Percentiles rank a stretch among this genome's conserved stretches.
Evolutionary conservation across 371 early-diverging fungal genomes (phyloP).

Genomic region (Sporodiniella umbellata): DNA sequence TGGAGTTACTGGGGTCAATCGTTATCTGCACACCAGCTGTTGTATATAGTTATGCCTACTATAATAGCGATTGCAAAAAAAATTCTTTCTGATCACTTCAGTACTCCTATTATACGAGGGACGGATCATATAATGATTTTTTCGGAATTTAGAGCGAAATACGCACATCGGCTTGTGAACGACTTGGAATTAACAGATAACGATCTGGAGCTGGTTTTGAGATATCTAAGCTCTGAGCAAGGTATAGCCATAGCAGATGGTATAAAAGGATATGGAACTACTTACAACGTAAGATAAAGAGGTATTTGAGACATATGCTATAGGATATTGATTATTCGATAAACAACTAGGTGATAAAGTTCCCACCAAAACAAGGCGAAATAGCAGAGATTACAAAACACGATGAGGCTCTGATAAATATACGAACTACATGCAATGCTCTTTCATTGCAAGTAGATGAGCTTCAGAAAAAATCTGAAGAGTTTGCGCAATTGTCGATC

Average conservation of each 20-base stretch:
- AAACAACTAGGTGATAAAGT: conserved; percentile 24
- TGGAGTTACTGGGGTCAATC: conserved; percentile 7
- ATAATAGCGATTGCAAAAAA: conserved; percentile 22
- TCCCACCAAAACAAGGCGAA: conserved; percentile 20
- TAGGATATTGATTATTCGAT: background rate
- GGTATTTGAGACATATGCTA: background rate
- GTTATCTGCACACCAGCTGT: conserved; percentile 6
- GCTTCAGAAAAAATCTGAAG: conserved; percentile 38
- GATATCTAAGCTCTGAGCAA: conserved; percentile 25
- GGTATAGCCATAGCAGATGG: conserved; percentile 30
- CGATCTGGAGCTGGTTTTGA: conserved; percentile 30
- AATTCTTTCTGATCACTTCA: conserved; percentile 3
- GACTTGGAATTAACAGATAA: conserved; percentile 27
- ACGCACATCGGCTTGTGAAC: conserved; percentile 18
- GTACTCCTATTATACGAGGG: conserved; percentile 13
- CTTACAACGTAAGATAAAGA: conserved; percentile 20
- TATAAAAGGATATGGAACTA: conserved; percentile 30
- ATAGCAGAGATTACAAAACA: conserved; percentile 33
- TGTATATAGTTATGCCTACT: conserved; percentile 33
- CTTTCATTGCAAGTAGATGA: conserved; percentile 46
- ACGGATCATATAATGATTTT: conserved; percentile 30
- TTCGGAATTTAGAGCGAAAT: conserved; percentile 27
- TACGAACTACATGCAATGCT: conserved; percentile 44
- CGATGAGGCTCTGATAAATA: conserved; percentile 46
- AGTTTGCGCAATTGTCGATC: conserved; percentile 21